phyloP scores from a whole-genome alignment of 2,329 filamentous ascomycete genomes.

The Xylariales sp. region DNA sequence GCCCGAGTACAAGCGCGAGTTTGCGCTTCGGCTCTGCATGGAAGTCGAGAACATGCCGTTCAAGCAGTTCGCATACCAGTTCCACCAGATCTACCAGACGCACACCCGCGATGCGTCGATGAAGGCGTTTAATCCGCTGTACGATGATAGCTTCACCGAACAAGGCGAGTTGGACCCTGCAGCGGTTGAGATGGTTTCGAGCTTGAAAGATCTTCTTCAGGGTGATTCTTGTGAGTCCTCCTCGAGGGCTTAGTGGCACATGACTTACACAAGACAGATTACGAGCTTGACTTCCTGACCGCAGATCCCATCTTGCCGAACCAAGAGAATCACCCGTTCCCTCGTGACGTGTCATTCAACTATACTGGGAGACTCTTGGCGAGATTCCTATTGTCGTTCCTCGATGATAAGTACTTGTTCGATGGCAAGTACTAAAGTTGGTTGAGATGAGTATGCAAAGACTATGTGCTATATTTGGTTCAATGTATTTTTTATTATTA shows the following conservation, averaged over 20 bases:
- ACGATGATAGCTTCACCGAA: slow-evolving; percentile 37
- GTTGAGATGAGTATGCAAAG: neutral
- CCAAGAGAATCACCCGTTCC: slow-evolving; percentile 39
- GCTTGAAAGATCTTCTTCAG: slow-evolving; percentile 40
- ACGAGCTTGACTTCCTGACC: slow-evolving; percentile 40
- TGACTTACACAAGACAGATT: slow-evolving; percentile 20
- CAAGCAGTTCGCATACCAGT: slow-evolving; percentile 56
- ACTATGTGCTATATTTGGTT: too few species aligned
- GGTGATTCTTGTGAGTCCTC: slow-evolving; percentile 38
- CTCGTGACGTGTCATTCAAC: slow-evolving; percentile 42
- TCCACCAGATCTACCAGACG: slow-evolving; percentile 56
- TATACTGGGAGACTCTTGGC: slow-evolving; percentile 50
- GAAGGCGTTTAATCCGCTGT: slow-evolving; percentile 52
- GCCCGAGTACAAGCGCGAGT: slow-evolving; percentile 34
- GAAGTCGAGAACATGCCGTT: slow-evolving; percentile 56
- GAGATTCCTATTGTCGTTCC: slow-evolving; percentile 52
- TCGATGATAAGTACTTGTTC: slow-evolving; percentile 44
- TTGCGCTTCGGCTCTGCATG: slow-evolving; percentile 41
- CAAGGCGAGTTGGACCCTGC: slow-evolving; percentile 42
- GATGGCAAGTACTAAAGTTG: slow-evolving; percentile 26
- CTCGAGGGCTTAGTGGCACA: slow-evolving; percentile 8
- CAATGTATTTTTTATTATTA: too few species aligned
- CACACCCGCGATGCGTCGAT: slow-evolving; percentile 43
- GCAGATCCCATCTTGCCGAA: slow-evolving; percentile 43
- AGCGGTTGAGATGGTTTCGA: slow-evolving; percentile 40